Percentiles rank a stretch among this genome's conserved stretches.
Evolutionary conservation across 805 yeast species (phyloP).

Genomic region (Yamadazyma kitorensis): DNA sequence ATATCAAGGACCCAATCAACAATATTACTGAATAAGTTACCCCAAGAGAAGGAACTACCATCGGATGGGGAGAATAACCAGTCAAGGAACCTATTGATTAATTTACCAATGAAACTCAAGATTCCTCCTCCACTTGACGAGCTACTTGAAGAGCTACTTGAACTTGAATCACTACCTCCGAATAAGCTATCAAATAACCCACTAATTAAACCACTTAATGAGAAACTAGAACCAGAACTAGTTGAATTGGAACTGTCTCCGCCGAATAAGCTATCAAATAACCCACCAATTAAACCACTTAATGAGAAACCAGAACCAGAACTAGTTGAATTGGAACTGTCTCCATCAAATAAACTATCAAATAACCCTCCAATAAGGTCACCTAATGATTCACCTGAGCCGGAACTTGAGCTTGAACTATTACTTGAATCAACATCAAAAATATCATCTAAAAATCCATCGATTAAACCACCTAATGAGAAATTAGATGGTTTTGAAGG

Average conservation of each 20-base stretch:
- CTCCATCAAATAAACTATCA: constrained; percentile 12
- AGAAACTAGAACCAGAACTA: constrained; percentile 5
- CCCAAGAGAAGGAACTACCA: constrained; percentile 6
- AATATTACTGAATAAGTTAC: constrained; percentile 10
- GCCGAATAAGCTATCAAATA: constrained; percentile 13
- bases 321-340: constrained; percentile 3
- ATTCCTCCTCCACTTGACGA: constrained; percentile 5
- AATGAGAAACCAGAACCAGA: constrained; percentile 13
- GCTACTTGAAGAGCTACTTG: constrained; percentile 6
- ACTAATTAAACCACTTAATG: constrained; percentile 1
- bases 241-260: constrained; percentile 4
- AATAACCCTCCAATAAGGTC: constrained; percentile 10
- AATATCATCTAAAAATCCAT: constrained; percentile 15
- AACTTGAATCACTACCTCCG: background rate
- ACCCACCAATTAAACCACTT: constrained; percentile 9
- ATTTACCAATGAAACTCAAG: constrained; percentile 1
- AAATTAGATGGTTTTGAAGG: constrained; percentile 10
- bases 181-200: background rate
- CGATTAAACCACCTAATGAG: constrained; percentile 12
- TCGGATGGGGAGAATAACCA: constrained; percentile 10
- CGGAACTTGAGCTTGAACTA: constrained; percentile 3
- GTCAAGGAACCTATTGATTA: constrained; percentile 10
- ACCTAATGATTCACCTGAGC: constrained; percentile 13
- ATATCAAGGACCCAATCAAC: constrained; percentile 18
- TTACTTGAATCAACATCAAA: constrained; percentile 11